Evolutionary conservation across 2,329 filamentous ascomycete species (phyloP), one percentile per base, ranked within the genome.

Genomic region (Rhynchosporium agropyri): DNA sequence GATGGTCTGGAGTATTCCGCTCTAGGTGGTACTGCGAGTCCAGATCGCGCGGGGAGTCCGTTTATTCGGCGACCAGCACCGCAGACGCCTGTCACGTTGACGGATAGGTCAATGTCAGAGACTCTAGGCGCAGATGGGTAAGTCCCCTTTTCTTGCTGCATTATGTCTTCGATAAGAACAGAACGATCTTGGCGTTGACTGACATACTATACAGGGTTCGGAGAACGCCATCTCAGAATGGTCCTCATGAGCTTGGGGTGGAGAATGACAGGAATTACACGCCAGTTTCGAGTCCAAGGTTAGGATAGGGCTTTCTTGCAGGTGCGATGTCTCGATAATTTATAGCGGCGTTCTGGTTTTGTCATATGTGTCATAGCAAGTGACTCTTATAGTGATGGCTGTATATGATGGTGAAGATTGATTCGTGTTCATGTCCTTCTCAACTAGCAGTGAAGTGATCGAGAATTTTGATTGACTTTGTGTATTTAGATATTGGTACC

Each of bases 1-100:
- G 63, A 66, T 12, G 20, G 36, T 10, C 56, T 60, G 29, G 61
- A 68, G 42, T 33, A 56, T n/a, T 48, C 61, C 28, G 51, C 20
- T 62, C 1, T 61, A 46, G 10, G 31, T 13, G 51, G 36, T 5
- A 54, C n/a, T 42, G 40, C 58, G 31, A 65, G 58, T 51, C 66
- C 61, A 3, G 48, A 42, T 12, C 51, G 62, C 8, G 29, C 50
- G 5, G 53, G 46, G 7, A 63, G 62, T 50, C 60, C 63, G 10
- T 46, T 43, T 7, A 51, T 60, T 10, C 29, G 40, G 20, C 57
- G 59, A 20, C 60, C 60, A 10, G 48, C 56, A 12, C 53, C 54
- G 15, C 6, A 36, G 33, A 60, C 54, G 42, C 61, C 65, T 3
- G 54, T 64, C 7, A 63, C 57, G 6, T 61, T 65, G 45, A 48